Conservation (phyloP, 1,284 basidiomycete species). For the Sporisorium graminicola region DNA sequence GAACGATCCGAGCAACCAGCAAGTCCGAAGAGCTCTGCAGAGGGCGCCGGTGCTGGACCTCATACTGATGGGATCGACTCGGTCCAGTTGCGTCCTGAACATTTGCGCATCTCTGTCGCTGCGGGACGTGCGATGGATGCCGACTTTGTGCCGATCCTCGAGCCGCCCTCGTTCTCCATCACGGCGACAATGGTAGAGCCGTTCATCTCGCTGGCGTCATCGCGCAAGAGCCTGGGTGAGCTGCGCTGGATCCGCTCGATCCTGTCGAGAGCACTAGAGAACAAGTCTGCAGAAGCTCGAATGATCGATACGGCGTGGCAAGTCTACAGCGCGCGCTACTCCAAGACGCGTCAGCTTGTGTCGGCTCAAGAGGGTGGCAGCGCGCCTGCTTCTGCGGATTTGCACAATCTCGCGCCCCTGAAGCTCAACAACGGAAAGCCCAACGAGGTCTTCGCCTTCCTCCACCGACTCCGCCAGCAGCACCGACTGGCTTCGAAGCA, state of each 20-base stretch:
- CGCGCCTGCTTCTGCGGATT: neutral
- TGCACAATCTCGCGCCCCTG: constrained; percentile 13
- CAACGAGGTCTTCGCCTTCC: constrained; percentile 35
- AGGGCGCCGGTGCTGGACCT: neutral
- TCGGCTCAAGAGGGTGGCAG: neutral
- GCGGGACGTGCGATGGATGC: constrained; percentile 33
- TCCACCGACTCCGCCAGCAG: constrained; percentile 33
- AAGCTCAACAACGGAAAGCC: constrained; percentile 23
- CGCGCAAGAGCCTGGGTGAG: constrained; percentile 20
- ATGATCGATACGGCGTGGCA: constrained; percentile 44
- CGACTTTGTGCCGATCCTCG: constrained; percentile 50
- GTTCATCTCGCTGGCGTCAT: constrained; percentile 38
- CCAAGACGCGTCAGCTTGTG: constrained; percentile 20
- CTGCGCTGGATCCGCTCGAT: constrained; percentile 35
- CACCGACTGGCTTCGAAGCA: constrained; percentile 23
- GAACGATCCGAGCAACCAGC: constrained; percentile 2
- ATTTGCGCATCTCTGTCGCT: constrained; percentile 11
- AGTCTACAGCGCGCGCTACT: constrained; percentile 33
- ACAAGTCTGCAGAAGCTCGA: constrained; percentile 36
- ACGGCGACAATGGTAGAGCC: constrained; percentile 49
- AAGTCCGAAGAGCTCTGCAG: neutral
- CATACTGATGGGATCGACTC: constrained; percentile 1
- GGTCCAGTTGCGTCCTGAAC: constrained; percentile 16
- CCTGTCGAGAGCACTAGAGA: constrained; percentile 38
- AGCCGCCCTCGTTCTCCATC: constrained; percentile 50